phyloP scores from a whole-genome alignment of 352 stramenopile species.

The Pythium monospermum region DNA sequence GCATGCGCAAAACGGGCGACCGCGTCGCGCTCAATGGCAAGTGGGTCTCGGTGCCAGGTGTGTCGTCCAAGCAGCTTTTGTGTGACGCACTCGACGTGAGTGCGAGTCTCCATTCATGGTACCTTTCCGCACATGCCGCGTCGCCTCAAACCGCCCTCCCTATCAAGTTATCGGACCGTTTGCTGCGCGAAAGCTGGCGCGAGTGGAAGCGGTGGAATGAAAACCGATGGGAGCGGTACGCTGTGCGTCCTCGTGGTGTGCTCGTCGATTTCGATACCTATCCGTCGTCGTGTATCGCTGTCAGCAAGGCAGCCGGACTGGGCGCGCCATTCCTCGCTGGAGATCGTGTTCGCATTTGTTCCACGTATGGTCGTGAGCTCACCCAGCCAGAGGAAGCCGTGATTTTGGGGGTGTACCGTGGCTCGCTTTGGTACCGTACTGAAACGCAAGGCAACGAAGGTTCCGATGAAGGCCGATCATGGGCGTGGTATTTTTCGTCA shows the following conservation, averaged over 20 bases:
- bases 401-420: conserved; percentile 91
- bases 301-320: conserved; percentile 88
- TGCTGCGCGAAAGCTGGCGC: conserved; percentile 70
- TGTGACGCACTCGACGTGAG: conserved; percentile 88
- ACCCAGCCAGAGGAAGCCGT: conserved; percentile 96
- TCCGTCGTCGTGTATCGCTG: conserved; percentile 78
- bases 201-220: conserved; percentile 85
- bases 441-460: conserved; percentile 96
- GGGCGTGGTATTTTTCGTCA: conserved; percentile 95
- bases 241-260: conserved; percentile 81
- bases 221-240: conserved; percentile 78
- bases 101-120: conserved; percentile 84
- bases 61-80: conserved; percentile 67
- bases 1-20: conserved; percentile 93
- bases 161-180: conserved; percentile 44
- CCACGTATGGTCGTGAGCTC: conserved; percentile 92
- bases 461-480: conserved; percentile 88
- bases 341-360: conserved; percentile 92
- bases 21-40: conserved; percentile 95
- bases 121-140: conserved; percentile 40
- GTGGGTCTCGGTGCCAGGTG: conserved; percentile 86
- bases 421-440: conserved; percentile 93
- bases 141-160: not conserved
- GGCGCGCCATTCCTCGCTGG: conserved; percentile 87
- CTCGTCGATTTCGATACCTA: conserved; percentile 94